Base-by-base conservation (phyloP, 2,329 filamentous ascomycete species). In the Fusarium siculi region DNA sequence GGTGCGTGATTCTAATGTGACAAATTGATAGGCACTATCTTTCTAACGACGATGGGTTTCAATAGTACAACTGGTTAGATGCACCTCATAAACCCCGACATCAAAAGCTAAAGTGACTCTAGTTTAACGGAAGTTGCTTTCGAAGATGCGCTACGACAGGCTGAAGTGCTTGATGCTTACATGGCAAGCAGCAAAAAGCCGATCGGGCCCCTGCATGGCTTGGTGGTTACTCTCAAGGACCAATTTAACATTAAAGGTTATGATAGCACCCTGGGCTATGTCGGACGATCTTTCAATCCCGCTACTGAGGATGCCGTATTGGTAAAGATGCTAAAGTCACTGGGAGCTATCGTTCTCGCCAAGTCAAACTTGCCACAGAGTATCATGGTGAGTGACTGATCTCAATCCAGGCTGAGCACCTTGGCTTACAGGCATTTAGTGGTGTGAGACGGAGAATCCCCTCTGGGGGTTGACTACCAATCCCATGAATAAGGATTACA, bases 311-410 rank as follows among this genome's bases (percentile, higher is more conserved):
- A 60, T 7, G 57, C 57, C 7, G 14, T 60, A 3, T n/a, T 60
- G 15, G 57, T 60, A 1, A 34, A 60, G 25, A 60, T 60, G 57
- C 36, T 60, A 6, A 60, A 54, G 9, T 60, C 46, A 12, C n/a
- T 42, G 18, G 57, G 57, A 0, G 46, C 57, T 9, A n/a, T 60
- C 12, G 18, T 60, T 23, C 19, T 60, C 2, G 57, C 57, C 25
- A 60, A 60, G 28, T 60, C 57, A 25, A 60, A 60, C 18, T 23
- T 60, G 36, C 57, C 57, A 8, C 57, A 60, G 21, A 60, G 57
- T 23, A 60, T 60, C 34, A 60, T 60, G 57, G 57, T 54, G 18
- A 40, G 46, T 2, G 7, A 25, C 28, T 15, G 4, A 21, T 3
- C 18, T 7, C 16, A 7, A 19, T 32, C 16, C 30, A 12, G 19